These are phyloP conservation scores for Neovahlkampfia damariscottae DNA, from an alignment of 78 protist genomes.

Conservation along the genomic window DNA sequence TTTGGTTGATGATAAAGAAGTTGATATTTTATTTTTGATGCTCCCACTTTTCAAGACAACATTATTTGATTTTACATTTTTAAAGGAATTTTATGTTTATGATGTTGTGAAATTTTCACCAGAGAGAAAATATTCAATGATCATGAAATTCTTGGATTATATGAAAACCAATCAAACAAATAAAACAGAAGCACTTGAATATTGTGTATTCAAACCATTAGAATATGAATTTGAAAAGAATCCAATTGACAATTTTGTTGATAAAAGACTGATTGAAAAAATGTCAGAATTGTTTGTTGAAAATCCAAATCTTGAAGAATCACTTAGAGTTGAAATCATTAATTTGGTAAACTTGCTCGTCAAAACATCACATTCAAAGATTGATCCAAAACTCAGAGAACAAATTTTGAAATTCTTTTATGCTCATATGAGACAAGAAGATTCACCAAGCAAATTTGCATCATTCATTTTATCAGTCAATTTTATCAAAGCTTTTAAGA, in stretches of 20 bases:
- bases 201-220: too few relatives aligned
- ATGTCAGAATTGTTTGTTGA: background rate
- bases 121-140: background rate
- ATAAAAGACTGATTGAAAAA: background rate
- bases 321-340: slow-evolving; percentile 33
- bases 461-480: slow-evolving; percentile 76
- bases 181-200: too few relatives aligned
- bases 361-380: slow-evolving; percentile 14
- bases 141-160: slow-evolving; percentile 22
- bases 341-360: slow-evolving; percentile 68
- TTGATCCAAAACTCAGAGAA: slow-evolving; percentile 44
- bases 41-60: slow-evolving; percentile 34
- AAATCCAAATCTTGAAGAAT: background rate
- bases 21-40: slow-evolving; percentile 53
- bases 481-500: slow-evolving; percentile 75
- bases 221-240: too few relatives aligned
- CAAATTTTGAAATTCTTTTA: slow-evolving; percentile 72
- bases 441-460: slow-evolving; percentile 57
- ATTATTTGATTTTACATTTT: slow-evolving; percentile 45
- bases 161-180: slow-evolving; percentile 13
- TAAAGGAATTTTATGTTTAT: slow-evolving; percentile 35
- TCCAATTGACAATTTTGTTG: too few relatives aligned
- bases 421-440: slow-evolving; percentile 68
- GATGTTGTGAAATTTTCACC: slow-evolving; percentile 14
- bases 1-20: slow-evolving; percentile 25